These are phyloP conservation scores for Didymosphaeria variabile DNA, from an alignment of 2,329 filamentous ascomycete species.

Conservation along the genomic window DNA sequence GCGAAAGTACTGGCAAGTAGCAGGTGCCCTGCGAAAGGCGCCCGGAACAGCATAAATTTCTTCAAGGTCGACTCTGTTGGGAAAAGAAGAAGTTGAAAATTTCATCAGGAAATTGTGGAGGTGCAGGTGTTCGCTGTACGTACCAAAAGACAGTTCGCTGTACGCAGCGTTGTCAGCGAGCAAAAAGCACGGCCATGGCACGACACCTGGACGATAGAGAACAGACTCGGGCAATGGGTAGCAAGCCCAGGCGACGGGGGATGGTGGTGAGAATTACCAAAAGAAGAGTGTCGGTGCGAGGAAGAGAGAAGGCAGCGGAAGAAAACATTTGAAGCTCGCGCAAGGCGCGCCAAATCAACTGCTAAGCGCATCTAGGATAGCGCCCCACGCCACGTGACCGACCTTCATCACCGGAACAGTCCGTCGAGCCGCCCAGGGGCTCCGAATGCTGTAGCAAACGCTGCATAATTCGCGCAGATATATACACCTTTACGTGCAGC, in stretches of 20 bases:
- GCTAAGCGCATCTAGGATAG: not conserved
- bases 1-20: slow-evolving; percentile 93
- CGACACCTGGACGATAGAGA: not conserved
- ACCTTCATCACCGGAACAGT: slow-evolving; percentile 8
- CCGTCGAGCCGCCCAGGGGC: slow-evolving; percentile 4
- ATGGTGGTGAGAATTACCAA: not conserved
- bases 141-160: slow-evolving; percentile 23
- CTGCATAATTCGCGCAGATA: not conserved
- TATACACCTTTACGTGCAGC: not conserved
- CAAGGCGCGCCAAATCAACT: not conserved
- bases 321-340: slow-evolving; percentile 3
- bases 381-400: not conserved
- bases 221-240: not conserved
- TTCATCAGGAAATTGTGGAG: slow-evolving; percentile 64
- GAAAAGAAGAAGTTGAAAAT: slow-evolving; percentile 85
- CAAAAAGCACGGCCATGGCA: not conserved
- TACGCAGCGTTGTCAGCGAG: slow-evolving; percentile 3
- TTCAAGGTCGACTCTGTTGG: slow-evolving; percentile 89
- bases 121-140: slow-evolving; percentile 17
- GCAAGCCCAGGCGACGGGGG: slow-evolving; percentile 4
- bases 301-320: not conserved
- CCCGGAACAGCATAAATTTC: slow-evolving; percentile 74
- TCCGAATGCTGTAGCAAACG: not conserved
- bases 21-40: slow-evolving; percentile 70
- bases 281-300: slow-evolving; percentile 8